These are phyloP conservation scores for Protomyces gravidus DNA, from an alignment of 1,139 yeast species.

Conservation along the genomic window DNA sequence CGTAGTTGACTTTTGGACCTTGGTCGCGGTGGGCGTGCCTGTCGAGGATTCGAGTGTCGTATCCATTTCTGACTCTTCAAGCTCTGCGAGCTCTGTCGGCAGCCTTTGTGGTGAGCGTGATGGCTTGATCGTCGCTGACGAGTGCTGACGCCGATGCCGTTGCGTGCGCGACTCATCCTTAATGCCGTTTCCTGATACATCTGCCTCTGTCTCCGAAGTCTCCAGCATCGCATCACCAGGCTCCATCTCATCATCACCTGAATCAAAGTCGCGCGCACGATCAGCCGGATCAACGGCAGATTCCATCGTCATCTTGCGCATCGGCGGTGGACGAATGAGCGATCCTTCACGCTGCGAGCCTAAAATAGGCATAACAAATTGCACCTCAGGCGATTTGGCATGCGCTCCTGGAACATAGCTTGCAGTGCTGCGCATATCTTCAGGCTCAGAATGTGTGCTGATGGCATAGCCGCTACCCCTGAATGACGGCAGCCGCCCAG, in stretches of 20 bases:
- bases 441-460: constrained; percentile 18
- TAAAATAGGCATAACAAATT: not conserved
- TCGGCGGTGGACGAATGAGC: not conserved
- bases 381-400: not conserved
- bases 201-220: constrained; percentile 6
- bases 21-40: not conserved
- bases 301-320: constrained; percentile 6
- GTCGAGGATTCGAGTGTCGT: not conserved
- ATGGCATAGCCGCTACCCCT: not conserved
- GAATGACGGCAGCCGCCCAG: not conserved
- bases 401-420: not conserved
- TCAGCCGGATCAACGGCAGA: constrained; percentile 3
- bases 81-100: not conserved
- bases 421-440: constrained; percentile 5
- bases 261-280: constrained; percentile 12
- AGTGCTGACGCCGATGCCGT: not conserved
- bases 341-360: not conserved
- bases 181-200: not conserved
- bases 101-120: not conserved
- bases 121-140: not conserved
- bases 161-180: not conserved
- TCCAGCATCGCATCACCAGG: constrained; percentile 1
- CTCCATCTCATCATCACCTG: constrained; percentile 22
- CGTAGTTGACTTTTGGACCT: too few species aligned
- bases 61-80: not conserved